phyloP scores from a whole-genome alignment of 768 basidiomycete species.

The Tylopilus balloui region DNA sequence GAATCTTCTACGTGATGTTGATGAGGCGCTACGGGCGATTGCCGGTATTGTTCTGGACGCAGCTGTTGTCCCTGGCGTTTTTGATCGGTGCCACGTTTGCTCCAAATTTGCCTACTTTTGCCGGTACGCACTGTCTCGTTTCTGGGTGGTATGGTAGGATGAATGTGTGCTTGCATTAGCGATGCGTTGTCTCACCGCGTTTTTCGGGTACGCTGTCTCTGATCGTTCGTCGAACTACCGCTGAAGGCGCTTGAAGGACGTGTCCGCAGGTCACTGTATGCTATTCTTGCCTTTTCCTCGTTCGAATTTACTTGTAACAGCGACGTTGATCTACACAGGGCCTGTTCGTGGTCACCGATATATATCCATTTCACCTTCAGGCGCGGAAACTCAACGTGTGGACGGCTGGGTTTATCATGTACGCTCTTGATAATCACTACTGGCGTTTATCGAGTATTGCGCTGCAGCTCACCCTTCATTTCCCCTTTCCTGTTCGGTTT shows the following conservation, averaged over 20 bases:
- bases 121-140: constrained; percentile 29
- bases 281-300: neutral
- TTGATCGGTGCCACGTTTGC: constrained; percentile 50
- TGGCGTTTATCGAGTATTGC: constrained; percentile 18
- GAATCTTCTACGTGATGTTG: constrained; percentile 28
- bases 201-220: constrained; percentile 25
- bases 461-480: constrained; percentile 28
- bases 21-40: constrained; percentile 29
- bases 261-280: constrained; percentile 49
- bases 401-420: constrained; percentile 49
- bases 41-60: constrained; percentile 31
- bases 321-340: constrained; percentile 27
- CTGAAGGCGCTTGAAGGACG: constrained; percentile 30
- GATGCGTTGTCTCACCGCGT: constrained; percentile 32
- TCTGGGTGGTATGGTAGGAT: neutral
- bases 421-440: constrained; percentile 42
- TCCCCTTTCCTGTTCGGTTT: constrained; percentile 31
- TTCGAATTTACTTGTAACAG: neutral
- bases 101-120: constrained; percentile 43
- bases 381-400: constrained; percentile 49
- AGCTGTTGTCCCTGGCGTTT: constrained; percentile 43
- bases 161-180: constrained; percentile 12
- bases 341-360: constrained; percentile 43
- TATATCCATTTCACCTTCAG: constrained; percentile 53
- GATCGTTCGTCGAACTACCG: neutral